phyloP scores from a whole-genome alignment of 257 asterid genomes.

The Linaria vulgaris region DNA sequence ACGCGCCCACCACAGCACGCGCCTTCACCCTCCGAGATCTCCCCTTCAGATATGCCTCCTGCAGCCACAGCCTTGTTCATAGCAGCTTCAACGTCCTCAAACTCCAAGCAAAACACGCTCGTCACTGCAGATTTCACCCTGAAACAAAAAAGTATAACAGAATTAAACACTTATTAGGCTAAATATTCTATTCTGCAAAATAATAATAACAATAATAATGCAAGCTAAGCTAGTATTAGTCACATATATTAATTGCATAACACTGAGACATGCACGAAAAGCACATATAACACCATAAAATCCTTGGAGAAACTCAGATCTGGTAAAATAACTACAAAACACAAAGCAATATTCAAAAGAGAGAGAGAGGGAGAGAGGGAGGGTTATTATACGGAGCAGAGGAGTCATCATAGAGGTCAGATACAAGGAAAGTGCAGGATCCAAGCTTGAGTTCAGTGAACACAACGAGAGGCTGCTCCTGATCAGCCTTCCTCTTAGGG shows the following conservation, averaged over 20 bases:
- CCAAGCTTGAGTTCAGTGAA: constrained; percentile 77
- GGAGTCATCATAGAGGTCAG: constrained; percentile 62
- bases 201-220: no score
- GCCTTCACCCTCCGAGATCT: constrained; percentile 39
- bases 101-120: constrained; percentile 53
- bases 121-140: constrained; percentile 44
- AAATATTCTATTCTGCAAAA: no score
- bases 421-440: constrained; percentile 45
- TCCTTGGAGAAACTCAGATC: constrained; percentile 21
- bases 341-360: neutral
- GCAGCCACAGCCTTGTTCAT: constrained; percentile 54
- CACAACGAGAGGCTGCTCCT: constrained; percentile 64
- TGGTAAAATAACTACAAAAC: neutral
- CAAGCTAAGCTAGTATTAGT: no score
- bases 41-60: constrained; percentile 55
- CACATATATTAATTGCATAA: no score
- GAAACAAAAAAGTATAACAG: neutral
- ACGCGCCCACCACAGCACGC: constrained; percentile 60
- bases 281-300: neutral
- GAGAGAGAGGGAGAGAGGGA: neutral
- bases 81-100: constrained; percentile 62
- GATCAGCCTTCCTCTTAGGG: constrained; percentile 87
- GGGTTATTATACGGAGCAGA: constrained; percentile 49
- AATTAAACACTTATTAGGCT: no score
- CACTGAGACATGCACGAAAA: neutral